phyloP scores from a whole-genome alignment of 176 grass and related monocot species.

The Otatea glauca region DNA sequence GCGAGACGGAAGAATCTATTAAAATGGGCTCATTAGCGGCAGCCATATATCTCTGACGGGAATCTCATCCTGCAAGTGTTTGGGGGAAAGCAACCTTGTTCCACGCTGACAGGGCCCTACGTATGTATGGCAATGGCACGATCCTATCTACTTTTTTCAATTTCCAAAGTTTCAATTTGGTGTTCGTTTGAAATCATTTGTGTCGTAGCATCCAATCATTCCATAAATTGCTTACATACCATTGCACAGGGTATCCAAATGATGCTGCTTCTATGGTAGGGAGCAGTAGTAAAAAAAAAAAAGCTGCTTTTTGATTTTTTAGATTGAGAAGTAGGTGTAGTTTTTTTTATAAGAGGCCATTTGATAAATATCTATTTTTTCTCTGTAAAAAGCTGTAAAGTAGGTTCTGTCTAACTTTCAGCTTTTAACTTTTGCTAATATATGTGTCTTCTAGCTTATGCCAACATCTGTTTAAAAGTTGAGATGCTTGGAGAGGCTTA shows the following conservation, averaged over 20 bases:
- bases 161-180: background rate
- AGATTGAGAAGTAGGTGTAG: no score
- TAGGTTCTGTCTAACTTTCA: no score
- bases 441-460: no score
- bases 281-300: no score
- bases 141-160: background rate
- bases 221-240: background rate
- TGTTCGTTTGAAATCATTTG: background rate
- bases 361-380: no score
- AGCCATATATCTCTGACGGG: background rate
- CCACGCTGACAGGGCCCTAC: background rate
- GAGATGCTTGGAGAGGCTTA: no score
- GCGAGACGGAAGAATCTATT: constrained; percentile 5
- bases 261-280: no score
- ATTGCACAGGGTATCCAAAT: background rate
- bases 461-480: no score
- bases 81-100: constrained; percentile 9
- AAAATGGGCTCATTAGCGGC: background rate
- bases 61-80: constrained; percentile 18
- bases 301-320: no score
- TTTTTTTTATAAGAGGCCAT: no score
- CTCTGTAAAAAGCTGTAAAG: no score
- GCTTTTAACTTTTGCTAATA: no score
- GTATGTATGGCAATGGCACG: background rate
- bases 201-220: background rate